Conservation (phyloP, 106 monocot species). For the Dendrobium nobile region DNA sequence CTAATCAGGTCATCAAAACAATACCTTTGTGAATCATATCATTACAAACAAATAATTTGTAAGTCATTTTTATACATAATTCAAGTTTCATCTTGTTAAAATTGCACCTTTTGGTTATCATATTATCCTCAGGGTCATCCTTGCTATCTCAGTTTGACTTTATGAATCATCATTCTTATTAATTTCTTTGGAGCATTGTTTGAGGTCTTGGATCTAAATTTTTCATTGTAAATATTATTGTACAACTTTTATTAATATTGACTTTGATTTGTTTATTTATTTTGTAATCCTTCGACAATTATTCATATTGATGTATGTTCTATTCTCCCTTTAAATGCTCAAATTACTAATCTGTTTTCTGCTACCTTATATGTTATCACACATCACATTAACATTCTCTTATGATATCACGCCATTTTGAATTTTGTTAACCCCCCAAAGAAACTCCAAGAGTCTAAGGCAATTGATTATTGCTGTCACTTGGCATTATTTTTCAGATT, state of each 20-base stretch:
- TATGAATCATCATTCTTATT: no score
- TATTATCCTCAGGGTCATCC: no score
- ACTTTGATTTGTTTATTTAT: neutral
- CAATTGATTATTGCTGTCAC: neutral
- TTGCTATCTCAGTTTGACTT: no score
- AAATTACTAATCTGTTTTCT: neutral
- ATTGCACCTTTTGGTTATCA: no score
- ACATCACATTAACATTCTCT: neutral
- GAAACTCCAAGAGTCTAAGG: no score
- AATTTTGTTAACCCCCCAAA: no score
- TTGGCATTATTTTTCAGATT: constrained; percentile 17
- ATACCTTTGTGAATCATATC: no score
- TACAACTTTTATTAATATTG: neutral
- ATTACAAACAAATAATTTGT: no score
- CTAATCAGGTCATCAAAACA: no score
- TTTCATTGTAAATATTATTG: neutral
- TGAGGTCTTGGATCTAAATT: neutral
- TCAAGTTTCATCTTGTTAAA: no score
- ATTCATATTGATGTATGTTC: neutral
- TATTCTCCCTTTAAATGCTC: neutral
- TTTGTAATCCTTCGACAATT: neutral
- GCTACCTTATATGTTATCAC: neutral
- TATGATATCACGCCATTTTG: neutral
- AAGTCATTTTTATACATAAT: no score
- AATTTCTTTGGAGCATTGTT: neutral